These are phyloP conservation scores for Kodamaea fungicola DNA, from an alignment of 1,139 yeast species.

Conservation along the genomic window DNA sequence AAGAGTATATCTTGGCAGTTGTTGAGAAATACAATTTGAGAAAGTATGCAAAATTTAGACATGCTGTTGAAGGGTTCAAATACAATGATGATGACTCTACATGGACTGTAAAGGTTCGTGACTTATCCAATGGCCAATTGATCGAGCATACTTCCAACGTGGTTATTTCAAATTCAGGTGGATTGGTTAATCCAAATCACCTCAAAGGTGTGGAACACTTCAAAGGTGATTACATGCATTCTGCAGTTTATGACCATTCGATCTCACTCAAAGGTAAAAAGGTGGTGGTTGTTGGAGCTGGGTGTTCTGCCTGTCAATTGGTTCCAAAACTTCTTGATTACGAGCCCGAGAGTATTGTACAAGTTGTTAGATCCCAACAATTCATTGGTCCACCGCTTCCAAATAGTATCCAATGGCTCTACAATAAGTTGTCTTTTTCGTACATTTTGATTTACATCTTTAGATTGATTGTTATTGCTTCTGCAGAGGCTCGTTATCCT, in stretches of 20 bases:
- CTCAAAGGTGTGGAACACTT: constrained; percentile 37
- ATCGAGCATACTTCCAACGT: constrained; percentile 24
- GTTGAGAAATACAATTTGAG: constrained; percentile 33
- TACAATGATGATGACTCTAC: constrained; percentile 29
- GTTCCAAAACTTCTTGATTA: constrained; percentile 25
- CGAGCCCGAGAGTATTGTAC: constrained; percentile 28
- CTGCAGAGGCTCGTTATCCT: constrained; percentile 32
- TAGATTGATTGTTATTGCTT: constrained; percentile 24
- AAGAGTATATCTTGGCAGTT: constrained; percentile 40
- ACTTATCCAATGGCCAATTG: constrained; percentile 29
- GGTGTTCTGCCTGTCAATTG: constrained; percentile 21
- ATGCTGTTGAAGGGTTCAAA: constrained; percentile 20
- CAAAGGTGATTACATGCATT: constrained; percentile 45
- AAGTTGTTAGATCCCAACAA: constrained; percentile 37
- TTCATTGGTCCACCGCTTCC: constrained; percentile 41
- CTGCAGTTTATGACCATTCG: constrained; percentile 44
- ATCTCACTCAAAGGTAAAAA: constrained; percentile 27
- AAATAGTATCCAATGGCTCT: constrained; percentile 14
- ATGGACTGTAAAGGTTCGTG: constrained; percentile 35
- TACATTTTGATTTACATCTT: constrained; percentile 25
- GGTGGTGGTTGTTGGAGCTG: constrained; percentile 21
- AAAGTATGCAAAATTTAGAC: constrained; percentile 25
- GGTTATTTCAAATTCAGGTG: constrained; percentile 35
- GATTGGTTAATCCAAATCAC: constrained; percentile 33
- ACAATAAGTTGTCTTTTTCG: constrained; percentile 22